Evolutionary conservation across 768 basidiomycete genomes (phyloP).

Genomic region (Leccinum uliginosum): DNA sequence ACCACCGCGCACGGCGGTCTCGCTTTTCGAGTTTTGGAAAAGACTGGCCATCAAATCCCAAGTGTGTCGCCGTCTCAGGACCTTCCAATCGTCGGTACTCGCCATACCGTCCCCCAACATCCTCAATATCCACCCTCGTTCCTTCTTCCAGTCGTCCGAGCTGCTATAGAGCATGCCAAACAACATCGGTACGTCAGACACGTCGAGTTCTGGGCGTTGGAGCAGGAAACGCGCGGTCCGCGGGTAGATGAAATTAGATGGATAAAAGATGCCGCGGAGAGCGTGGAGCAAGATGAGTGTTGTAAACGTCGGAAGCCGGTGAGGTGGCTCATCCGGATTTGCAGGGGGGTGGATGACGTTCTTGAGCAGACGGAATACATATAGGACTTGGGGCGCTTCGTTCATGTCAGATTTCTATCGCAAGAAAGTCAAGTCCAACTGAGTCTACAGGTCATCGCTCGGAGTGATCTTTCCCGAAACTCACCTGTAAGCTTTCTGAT

Average conservation of each 20-base stretch:
- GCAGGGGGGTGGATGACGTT: slow-evolving; percentile 9
- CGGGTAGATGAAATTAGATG: slow-evolving; percentile 86
- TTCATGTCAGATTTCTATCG: slow-evolving; percentile 60
- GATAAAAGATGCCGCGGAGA: slow-evolving; percentile 77
- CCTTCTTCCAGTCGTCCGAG: slow-evolving; percentile 77
- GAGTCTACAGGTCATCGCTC: neutral
- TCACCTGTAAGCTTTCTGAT: slow-evolving; percentile 60
- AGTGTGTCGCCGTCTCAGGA: slow-evolving; percentile 75
- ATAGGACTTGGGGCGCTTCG: slow-evolving; percentile 69
- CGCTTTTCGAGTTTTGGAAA: slow-evolving; percentile 62
- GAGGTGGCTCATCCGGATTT: slow-evolving; percentile 48
- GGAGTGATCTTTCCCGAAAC: slow-evolving; percentile 14
- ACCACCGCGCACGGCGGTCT: slow-evolving; percentile 47
- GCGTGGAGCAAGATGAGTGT: slow-evolving; percentile 83
- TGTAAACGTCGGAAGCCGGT: slow-evolving; percentile 69
- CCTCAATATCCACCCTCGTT: slow-evolving; percentile 83
- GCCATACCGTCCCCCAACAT: slow-evolving; percentile 81
- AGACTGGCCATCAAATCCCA: slow-evolving; percentile 86
- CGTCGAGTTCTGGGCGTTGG: slow-evolving; percentile 80
- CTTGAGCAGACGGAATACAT: slow-evolving; percentile 52
- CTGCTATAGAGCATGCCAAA: slow-evolving; percentile 84
- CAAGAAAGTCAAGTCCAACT: neutral
- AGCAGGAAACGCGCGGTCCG: slow-evolving; percentile 83
- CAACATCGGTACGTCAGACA: slow-evolving; percentile 83
- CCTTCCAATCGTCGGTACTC: slow-evolving; percentile 73